A percentile compares a stretch with the other conserved stretches of the same genome.
Evolutionary conservation across 441 rosid genomes (phyloP).

Genomic region (Pelargonium myrrhifolium): DNA sequence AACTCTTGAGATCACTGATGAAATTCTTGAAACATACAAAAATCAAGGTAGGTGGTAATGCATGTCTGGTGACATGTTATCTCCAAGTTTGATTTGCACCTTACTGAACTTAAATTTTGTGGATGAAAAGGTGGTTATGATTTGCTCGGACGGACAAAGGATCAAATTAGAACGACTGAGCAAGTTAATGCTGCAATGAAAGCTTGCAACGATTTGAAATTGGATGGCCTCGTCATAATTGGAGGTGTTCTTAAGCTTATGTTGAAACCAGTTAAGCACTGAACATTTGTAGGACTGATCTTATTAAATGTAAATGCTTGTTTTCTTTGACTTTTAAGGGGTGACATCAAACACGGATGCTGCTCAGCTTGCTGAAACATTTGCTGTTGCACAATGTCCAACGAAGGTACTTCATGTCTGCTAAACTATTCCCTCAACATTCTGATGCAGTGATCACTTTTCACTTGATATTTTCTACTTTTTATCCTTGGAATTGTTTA

Average conservation of each 20-base stretch:
- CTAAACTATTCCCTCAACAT: neutral
- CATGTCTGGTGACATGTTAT: conserved; percentile 12
- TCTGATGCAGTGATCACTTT: neutral
- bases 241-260: conserved; percentile 58
- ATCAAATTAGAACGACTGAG: conserved; percentile 94
- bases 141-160: conserved; percentile 90
- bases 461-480: neutral
- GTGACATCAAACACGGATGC: conserved; percentile 98
- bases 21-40: conserved; percentile 69
- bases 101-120: conserved; percentile 1
- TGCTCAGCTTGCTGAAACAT: conserved; percentile 96
- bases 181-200: conserved; percentile 83
- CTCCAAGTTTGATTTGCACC: conserved; percentile 4
- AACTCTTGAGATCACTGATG: conserved; percentile 77
- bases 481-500: neutral
- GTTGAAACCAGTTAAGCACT: neutral
- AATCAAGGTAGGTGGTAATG: conserved; percentile 63
- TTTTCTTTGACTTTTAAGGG: conserved; percentile 40
- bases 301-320: neutral
- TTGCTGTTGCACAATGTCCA: conserved; percentile 77
- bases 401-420: conserved; percentile 59
- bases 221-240: conserved; percentile 92
- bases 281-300: neutral
- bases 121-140: conserved; percentile 81
- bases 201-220: conserved; percentile 75